These are phyloP conservation scores for Lolium rigidum DNA, from an alignment of 176 grass and related monocot species.

Conservation along the genomic window DNA sequence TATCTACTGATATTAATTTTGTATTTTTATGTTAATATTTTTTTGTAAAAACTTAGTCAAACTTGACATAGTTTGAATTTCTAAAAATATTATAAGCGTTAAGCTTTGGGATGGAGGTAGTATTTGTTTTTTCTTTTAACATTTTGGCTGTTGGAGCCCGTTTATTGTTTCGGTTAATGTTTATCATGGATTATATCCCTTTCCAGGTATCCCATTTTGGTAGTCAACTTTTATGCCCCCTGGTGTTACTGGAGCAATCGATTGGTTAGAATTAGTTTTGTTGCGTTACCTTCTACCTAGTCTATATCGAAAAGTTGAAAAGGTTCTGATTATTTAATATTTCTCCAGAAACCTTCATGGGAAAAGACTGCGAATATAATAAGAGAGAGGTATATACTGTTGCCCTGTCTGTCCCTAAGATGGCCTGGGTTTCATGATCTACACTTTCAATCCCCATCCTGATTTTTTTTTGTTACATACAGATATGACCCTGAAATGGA, in stretches of 20 bases:
- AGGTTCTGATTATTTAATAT: constrained; percentile 36
- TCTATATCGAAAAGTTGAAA: constrained; percentile 24
- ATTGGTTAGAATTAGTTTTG: constrained; percentile 65
- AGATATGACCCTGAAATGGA: constrained; percentile 99
- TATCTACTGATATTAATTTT: too few species aligned
- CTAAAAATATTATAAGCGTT: too few species aligned
- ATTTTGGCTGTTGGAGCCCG: not conserved
- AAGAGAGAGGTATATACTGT: constrained; percentile 68
- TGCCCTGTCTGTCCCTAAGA: constrained; percentile 30
- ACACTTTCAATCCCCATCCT: not conserved
- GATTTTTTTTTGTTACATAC: constrained; percentile 25
- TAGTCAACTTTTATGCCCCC: constrained; percentile 97
- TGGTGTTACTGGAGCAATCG: constrained; percentile 99
- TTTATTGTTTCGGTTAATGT: constrained; percentile 27
- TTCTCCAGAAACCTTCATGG: constrained; percentile 95
- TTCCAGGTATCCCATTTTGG: constrained; percentile 85
- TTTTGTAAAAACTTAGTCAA: too few species aligned
- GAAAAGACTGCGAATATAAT: constrained; percentile 93
- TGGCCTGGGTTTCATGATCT: constrained; percentile 8
- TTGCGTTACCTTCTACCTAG: constrained; percentile 3
- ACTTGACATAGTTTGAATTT: too few species aligned
- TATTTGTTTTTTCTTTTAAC: not conserved
- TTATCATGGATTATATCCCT: constrained; percentile 19
- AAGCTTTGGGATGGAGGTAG: too few species aligned
- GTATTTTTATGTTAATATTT: too few species aligned